These are phyloP conservation scores for Stachybotrys echinatus DNA, from an alignment of 2,329 filamentous ascomycete species.

Conservation along the genomic window DNA sequence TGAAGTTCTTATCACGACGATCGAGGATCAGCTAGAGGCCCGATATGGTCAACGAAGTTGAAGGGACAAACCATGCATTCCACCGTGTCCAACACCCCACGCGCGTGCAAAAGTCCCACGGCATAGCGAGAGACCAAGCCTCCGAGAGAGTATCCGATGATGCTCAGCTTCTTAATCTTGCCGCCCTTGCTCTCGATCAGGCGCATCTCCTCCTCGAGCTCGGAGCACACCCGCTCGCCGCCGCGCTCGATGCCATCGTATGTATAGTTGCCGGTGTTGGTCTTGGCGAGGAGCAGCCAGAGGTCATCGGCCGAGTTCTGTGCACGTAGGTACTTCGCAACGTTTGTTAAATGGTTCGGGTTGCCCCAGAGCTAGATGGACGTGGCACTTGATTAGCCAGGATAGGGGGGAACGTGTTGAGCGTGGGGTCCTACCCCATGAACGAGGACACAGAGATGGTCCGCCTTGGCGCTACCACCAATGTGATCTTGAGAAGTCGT, in stretches of 20 bases:
- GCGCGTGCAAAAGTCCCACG: conserved; percentile 75
- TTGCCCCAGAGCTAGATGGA: conserved; percentile 66
- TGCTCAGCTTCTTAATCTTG: conserved; percentile 73
- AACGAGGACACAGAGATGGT: conserved; percentile 72
- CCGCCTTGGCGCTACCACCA: conserved; percentile 48
- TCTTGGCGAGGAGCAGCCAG: conserved; percentile 65
- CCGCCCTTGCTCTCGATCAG: conserved; percentile 56
- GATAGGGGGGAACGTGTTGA: conserved; percentile 7
- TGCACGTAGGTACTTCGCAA: conserved; percentile 60
- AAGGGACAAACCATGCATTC: conserved; percentile 60
- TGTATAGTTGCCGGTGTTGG: conserved; percentile 68
- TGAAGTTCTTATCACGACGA: conserved; percentile 65
- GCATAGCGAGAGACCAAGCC: conserved; percentile 84
- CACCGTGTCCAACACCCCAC: conserved; percentile 72
- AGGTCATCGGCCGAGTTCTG: conserved; percentile 57
- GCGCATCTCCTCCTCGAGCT: conserved; percentile 61
- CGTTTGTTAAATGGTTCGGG: conserved; percentile 63
- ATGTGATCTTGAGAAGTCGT: conserved; percentile 24
- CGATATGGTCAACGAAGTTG: not conserved
- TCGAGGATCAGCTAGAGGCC: conserved; percentile 4
- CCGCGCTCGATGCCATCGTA: conserved; percentile 66
- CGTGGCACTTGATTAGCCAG: conserved; percentile 12
- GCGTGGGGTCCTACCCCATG: conserved; percentile 57
- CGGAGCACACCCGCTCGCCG: conserved; percentile 60
- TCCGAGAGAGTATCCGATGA: conserved; percentile 86